phyloP scores from a whole-genome alignment of 2,329 filamentous ascomycete species.

The Diaporthe destruens region DNA sequence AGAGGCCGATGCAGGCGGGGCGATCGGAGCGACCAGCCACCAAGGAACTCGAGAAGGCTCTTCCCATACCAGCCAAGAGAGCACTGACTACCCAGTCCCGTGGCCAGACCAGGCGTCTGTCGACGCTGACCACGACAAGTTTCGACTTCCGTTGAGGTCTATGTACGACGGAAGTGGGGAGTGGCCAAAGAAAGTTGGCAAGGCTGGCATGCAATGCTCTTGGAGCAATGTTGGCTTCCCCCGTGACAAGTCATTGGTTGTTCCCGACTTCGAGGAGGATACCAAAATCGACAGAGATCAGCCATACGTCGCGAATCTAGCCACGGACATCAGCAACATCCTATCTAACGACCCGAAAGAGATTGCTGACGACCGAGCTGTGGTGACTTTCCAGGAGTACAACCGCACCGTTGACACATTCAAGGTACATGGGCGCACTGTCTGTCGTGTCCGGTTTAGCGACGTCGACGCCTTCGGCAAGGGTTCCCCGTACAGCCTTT shows the following conservation, averaged over 20 bases:
- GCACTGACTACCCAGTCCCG: not conserved
- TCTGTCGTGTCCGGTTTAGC: constrained; percentile 17
- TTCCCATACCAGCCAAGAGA: not conserved
- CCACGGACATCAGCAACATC: not conserved
- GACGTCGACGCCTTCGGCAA: not conserved
- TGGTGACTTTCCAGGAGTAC: not conserved
- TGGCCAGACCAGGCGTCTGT: not conserved
- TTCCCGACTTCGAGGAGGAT: constrained; percentile 3
- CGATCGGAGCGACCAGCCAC: rapidly evolving
- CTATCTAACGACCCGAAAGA: not conserved
- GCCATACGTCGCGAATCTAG: not conserved
- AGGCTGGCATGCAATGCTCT: not conserved
- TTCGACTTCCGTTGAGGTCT: not conserved
- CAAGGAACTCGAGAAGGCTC: not conserved
- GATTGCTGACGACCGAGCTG: constrained; percentile 11
- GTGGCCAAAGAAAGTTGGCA: not conserved
- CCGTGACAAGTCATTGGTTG: not conserved
- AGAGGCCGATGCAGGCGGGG: no score
- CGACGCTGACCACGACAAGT: not conserved
- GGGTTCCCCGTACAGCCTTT: not conserved
- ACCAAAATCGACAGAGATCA: not conserved
- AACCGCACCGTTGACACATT: constrained; percentile 1
- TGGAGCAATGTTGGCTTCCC: constrained; percentile 23
- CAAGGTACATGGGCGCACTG: not conserved
- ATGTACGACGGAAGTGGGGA: not conserved